phyloP scores from a whole-genome alignment of 441 rosid genomes.

The Populus trichocarpa region DNA sequence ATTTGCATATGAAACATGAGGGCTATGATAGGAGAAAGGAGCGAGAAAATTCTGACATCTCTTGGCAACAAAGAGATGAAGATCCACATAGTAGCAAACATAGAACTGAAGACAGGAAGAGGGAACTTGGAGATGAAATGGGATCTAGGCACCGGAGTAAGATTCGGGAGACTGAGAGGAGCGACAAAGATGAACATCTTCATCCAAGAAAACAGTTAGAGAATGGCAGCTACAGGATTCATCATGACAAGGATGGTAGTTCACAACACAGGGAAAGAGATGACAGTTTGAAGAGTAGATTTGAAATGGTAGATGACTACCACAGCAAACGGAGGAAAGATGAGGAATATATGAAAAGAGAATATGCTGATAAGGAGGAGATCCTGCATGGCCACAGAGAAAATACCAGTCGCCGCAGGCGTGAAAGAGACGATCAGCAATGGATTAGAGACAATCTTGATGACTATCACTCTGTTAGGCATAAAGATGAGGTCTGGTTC shows the following conservation, averaged over 20 bases:
- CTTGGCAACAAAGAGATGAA: slow-evolving; percentile 68
- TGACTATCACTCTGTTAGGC: slow-evolving; percentile 67
- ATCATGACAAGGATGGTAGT: slow-evolving; percentile 53
- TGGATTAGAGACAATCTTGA: slow-evolving; percentile 71
- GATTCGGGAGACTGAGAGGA: slow-evolving; percentile 61
- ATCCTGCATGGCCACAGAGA: slow-evolving; percentile 61
- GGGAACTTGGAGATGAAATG: slow-evolving; percentile 67
- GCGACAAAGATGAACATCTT: slow-evolving; percentile 62
- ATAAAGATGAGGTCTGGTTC: slow-evolving; percentile 67
- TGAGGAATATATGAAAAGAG: slow-evolving; percentile 68
- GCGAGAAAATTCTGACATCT: slow-evolving; percentile 48
- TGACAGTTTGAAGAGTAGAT: slow-evolving; percentile 51
- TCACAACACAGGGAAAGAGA: slow-evolving; percentile 60
- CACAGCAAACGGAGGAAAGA: slow-evolving; percentile 73
- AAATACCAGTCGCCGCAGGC: slow-evolving; percentile 53
- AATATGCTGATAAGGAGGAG: slow-evolving; percentile 62
- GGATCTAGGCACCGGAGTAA: slow-evolving; percentile 67
- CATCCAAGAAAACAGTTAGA: slow-evolving; percentile 65
- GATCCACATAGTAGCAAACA: slow-evolving; percentile 49
- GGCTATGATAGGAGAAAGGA: slow-evolving; percentile 68
- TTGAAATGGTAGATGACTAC: slow-evolving; percentile 61
- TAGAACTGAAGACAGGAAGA: slow-evolving; percentile 69
- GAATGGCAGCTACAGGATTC: slow-evolving; percentile 55
- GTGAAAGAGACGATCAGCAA: slow-evolving; percentile 84
- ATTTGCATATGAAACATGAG: slow-evolving; percentile 48